A percentile compares a stretch with the other conserved stretches of the same genome.
Evolutionary conservation across 306 rosid species (phyloP).

Genomic region (Leucaena leucocephala): DNA sequence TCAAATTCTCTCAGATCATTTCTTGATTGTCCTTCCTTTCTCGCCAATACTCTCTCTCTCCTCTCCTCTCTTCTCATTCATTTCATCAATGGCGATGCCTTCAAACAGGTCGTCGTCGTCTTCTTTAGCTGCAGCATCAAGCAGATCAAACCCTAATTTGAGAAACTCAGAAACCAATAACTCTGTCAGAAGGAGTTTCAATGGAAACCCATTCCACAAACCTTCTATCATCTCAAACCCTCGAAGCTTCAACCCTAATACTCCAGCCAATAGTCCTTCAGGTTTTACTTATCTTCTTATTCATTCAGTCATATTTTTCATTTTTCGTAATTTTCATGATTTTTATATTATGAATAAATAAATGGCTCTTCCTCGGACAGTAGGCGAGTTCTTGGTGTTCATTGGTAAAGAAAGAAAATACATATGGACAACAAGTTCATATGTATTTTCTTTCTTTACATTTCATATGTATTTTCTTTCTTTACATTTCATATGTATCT

Average conservation of each 20-base stretch:
- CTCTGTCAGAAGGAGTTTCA: slow-evolving; percentile 70
- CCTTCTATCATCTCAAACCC: slow-evolving; percentile 56
- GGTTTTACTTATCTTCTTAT: slow-evolving; percentile 41
- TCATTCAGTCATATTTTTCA: neutral
- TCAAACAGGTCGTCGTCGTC: slow-evolving; percentile 57
- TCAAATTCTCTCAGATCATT: slow-evolving; percentile 21
- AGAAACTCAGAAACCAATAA: slow-evolving; percentile 66
- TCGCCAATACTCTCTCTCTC: neutral
- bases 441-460: no score
- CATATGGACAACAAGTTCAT: no score
- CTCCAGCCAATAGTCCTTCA: slow-evolving; percentile 73
- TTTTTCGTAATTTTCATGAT: neutral
- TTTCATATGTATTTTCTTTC: neutral
- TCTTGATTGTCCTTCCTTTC: neutral
- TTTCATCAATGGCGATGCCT: slow-evolving; percentile 46
- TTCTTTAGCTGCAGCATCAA: slow-evolving; percentile 32
- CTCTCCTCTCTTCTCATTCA: neutral
- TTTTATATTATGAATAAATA: neutral
- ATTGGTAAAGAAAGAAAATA: no score
- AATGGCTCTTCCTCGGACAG: neutral
- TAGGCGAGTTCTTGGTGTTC: neutral
- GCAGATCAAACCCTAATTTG: slow-evolving; percentile 48
- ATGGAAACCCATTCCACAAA: slow-evolving; percentile 68
- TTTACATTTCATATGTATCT: neutral
- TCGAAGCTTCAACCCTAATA: slow-evolving; percentile 53